Base-by-base conservation (phyloP, 352 stramenopile genomes). In the Achlya hypogyna region DNA sequence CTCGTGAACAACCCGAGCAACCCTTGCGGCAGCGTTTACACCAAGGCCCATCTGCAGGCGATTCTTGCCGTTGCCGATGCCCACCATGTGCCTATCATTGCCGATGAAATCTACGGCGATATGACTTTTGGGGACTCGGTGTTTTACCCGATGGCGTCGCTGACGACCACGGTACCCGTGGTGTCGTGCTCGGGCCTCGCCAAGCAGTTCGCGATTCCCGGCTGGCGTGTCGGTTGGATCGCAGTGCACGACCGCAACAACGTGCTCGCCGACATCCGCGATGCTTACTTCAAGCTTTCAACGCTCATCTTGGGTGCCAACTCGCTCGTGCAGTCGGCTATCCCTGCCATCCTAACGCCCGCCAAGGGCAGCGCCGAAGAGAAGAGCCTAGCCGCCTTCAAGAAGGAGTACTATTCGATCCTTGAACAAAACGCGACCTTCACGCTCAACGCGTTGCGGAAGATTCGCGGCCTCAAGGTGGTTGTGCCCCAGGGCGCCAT, bases 1-100 rank as follows among this genome's bases (percentile, higher is more conserved):
- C 63, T 99, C 9, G 73, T 99, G 23, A 98, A 98, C 74, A 99
- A 99, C 71, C 78, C 96, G 69, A 74, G 91, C 74, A 99, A 98
- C 77, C 91, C 95, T 6, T 98, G 94, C 43, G 95, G 96, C 23
- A 95, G 86, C 40, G 93, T 98, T 28, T 98, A 96, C 72, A 95
- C 86, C 6, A 87, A 97, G 77, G 73, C 74, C 20, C 82, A 95
- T 66, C 62, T 93, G 23, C 65, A 89, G 42, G 75, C 79, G 49
- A 92, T 96, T 35, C 77, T 96, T 14, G 71, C 63, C 8, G 63
- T 95, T 12, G 86, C 86, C 6, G 82, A 95, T 40, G 70, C 77
- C 51, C 85, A 97, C 80, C 88, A 89, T 45, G 52, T 98, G n/a
- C 90, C 92, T 5, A 92, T 98, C 51, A 93, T 98, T 49, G 81